phyloP scores from a whole-genome alignment of 768 basidiomycete species.

The Kwoniella dendrophila region DNA sequence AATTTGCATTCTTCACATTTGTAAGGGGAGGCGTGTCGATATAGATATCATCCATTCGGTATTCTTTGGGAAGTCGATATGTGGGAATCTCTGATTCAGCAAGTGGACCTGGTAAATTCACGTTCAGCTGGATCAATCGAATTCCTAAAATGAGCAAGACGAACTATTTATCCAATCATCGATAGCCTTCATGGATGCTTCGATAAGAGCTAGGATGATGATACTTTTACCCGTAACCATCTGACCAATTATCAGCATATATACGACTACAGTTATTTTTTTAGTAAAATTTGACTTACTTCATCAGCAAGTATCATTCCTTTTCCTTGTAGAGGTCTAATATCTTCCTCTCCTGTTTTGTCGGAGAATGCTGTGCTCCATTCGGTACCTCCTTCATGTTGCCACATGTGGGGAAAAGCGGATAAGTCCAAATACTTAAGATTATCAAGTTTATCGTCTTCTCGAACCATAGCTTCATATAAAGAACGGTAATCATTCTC shows the following conservation, averaged over 20 bases:
- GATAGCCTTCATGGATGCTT: neutral
- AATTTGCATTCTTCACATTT: neutral
- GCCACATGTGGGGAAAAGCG: conserved; percentile 10
- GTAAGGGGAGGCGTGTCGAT: neutral
- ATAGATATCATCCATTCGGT: neutral
- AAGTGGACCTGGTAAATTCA: neutral
- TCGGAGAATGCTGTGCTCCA: conserved; percentile 2
- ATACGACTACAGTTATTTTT: neutral
- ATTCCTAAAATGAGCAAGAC: neutral
- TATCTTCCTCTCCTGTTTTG: neutral
- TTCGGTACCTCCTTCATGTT: neutral
- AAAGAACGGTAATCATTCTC: neutral
- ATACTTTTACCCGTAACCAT: conserved; percentile 10
- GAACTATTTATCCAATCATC: neutral
- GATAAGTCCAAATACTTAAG: neutral
- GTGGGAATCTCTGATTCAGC: neutral
- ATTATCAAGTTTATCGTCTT: neutral
- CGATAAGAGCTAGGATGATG: conserved; percentile 8
- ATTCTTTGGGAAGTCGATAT: conserved; percentile 8
- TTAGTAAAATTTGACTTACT: neutral
- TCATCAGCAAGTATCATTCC: conserved; percentile 14
- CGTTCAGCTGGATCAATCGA: neutral
- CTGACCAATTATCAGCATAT: neutral
- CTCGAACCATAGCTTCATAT: neutral
- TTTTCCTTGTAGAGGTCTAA: conserved; percentile 6